These are phyloP conservation scores for Fusarium sp. DNA, from an alignment of 2,329 filamentous ascomycete genomes.

Conservation along the genomic window DNA sequence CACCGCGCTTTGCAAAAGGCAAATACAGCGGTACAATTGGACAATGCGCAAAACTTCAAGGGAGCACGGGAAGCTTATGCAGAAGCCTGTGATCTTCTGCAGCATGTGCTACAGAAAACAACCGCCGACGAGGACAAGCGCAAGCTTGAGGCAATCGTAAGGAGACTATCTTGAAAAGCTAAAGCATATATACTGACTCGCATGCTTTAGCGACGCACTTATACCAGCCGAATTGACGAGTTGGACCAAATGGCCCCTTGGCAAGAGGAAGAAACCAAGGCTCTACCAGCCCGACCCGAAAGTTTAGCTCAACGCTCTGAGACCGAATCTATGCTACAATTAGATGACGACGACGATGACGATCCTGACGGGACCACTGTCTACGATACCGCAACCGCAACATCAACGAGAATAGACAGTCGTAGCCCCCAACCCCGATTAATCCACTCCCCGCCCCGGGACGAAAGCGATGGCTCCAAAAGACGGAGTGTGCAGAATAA, in stretches of 20 bases:
- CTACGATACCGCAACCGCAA: constrained; percentile 66
- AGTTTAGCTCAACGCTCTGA: constrained; percentile 57
- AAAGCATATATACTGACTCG: constrained; percentile 13
- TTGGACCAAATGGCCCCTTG: constrained; percentile 77
- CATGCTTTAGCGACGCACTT: constrained; percentile 78
- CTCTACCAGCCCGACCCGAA: constrained; percentile 77
- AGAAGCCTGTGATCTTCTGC: constrained; percentile 89
- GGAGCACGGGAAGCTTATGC: constrained; percentile 90
- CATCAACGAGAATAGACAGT: constrained; percentile 60
- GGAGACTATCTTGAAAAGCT: neutral
- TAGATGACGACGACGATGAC: constrained; percentile 58
- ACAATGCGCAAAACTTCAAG: constrained; percentile 95
- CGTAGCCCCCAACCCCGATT: constrained; percentile 36
- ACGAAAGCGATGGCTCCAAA: constrained; percentile 32
- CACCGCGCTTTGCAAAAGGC: constrained; percentile 96
- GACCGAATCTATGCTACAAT: constrained; percentile 36
- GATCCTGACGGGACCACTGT: constrained; percentile 59
- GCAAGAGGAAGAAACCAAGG: constrained; percentile 72
- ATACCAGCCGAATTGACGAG: constrained; percentile 90
- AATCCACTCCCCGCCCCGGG: constrained; percentile 46
- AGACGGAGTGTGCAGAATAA: constrained; percentile 45
- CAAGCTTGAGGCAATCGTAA: constrained; percentile 93
- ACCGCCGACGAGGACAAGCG: constrained; percentile 86
- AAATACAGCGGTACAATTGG: constrained; percentile 92
- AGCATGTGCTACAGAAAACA: constrained; percentile 88